Evolutionary conservation across 352 stramenopile genomes (phyloP).

Genomic region (Lagenidium sp.): DNA sequence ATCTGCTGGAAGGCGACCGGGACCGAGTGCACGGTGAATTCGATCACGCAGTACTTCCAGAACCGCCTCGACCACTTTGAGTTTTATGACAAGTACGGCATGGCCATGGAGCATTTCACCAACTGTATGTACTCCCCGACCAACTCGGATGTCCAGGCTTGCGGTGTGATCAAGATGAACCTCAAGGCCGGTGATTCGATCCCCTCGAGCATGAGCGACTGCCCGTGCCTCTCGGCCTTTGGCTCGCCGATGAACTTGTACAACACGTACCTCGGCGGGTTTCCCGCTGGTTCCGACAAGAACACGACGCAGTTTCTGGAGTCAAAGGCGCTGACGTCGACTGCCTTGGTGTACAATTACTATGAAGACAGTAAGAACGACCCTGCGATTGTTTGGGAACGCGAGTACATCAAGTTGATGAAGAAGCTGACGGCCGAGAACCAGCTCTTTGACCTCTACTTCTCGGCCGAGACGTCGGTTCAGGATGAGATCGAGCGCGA

Average conservation of each 20-base stretch:
- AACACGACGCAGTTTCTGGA: constrained; percentile 26
- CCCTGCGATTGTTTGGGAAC: constrained; percentile 56
- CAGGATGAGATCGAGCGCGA: constrained; percentile 49
- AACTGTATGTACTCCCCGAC: constrained; percentile 31
- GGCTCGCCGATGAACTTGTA: constrained; percentile 45
- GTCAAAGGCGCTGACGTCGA: constrained; percentile 34
- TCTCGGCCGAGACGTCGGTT: constrained; percentile 45
- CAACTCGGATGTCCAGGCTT: constrained; percentile 35
- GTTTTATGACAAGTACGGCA: constrained; percentile 33
- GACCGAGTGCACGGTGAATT: constrained; percentile 37
- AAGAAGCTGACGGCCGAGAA: constrained; percentile 36
- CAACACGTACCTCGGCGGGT: constrained; percentile 43
- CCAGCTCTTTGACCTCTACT: constrained; percentile 50
- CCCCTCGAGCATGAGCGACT: constrained; percentile 49
- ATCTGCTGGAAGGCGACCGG: constrained; percentile 47
- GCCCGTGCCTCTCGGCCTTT: constrained; percentile 52
- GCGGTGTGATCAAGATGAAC: constrained; percentile 22
- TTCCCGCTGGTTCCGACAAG: constrained; percentile 13
- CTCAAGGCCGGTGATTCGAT: constrained; percentile 20
- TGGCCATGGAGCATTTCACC: constrained; percentile 31
- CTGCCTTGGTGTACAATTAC: constrained; percentile 40
- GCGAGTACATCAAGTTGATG: constrained; percentile 48
- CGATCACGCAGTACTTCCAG: constrained; percentile 64
- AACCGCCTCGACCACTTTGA: constrained; percentile 49
- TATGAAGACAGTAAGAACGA: constrained; percentile 26